Percentiles rank a stretch among this genome's conserved stretches.
Conservation (phyloP, 768 basidiomycete genomes). For the Phlegmacium glaucopus region DNA sequence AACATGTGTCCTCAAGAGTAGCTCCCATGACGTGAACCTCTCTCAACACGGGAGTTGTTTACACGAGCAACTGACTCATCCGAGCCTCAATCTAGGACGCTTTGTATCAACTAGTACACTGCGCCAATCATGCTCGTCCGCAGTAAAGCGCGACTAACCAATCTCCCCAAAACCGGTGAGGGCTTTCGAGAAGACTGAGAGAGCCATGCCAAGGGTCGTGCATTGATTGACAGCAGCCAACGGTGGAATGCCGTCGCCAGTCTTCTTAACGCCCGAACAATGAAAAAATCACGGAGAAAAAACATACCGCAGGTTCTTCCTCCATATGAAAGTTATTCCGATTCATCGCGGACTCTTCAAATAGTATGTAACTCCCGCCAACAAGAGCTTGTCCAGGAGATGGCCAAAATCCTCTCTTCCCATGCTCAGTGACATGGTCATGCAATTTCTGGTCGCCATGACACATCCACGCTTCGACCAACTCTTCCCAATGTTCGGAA, state of each 20-base stretch:
- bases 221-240: slow-evolving; percentile 38
- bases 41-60: slow-evolving; percentile 83
- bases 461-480: slow-evolving; percentile 98
- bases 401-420: slow-evolving; percentile 78
- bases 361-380: slow-evolving; percentile 85
- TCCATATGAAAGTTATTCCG: slow-evolving; percentile 47
- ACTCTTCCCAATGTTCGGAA: slow-evolving; percentile 96
- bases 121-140: slow-evolving; percentile 20
- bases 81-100: slow-evolving; percentile 66
- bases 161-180: slow-evolving; percentile 49
- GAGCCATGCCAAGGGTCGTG: slow-evolving; percentile 11
- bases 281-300: slow-evolving; percentile 5
- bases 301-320: slow-evolving; percentile 55
- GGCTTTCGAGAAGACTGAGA: slow-evolving; percentile 45
- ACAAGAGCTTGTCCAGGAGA: slow-evolving; percentile 68
- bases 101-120: slow-evolving; percentile 87
- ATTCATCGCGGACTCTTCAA: slow-evolving; percentile 59
- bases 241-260: slow-evolving; percentile 74
- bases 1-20: slow-evolving; percentile 82
- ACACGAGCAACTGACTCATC: slow-evolving; percentile 33
- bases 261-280: slow-evolving; percentile 86
- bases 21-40: slow-evolving; percentile 77
- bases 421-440: slow-evolving; percentile 58
- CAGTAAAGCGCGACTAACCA: slow-evolving; percentile 10
- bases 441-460: slow-evolving; percentile 86